Base-by-base conservation (phyloP, 148 eudicot species). In the Diospyros lotus region DNA sequence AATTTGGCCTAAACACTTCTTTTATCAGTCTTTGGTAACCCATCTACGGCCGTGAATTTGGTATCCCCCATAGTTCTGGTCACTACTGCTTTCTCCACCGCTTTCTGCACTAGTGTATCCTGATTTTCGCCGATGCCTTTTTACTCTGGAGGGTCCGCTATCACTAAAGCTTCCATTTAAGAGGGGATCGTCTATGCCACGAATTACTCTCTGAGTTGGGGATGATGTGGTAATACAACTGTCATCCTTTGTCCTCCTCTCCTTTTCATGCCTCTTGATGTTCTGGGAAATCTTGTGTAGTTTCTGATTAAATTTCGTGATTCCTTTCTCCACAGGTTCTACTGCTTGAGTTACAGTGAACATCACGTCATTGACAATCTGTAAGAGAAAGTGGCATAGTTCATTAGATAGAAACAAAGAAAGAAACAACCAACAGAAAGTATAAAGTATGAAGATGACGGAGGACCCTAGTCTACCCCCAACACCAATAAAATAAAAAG, bases 81-180 rank as follows among this genome's bases (percentile, higher is more conserved):
- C 99, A 68, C 81, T 87, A 80, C 97, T 93, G 81, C 98, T 96
- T 82, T 96, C 99, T n/a, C 94, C 93, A 14, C 99, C 99, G 76
- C 99, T 96, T 81, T 91, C 98, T 56, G 86, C 91, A 71, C 99
- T 96, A 2, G 89, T 83, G 76, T 91, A 89, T 0, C 98, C 98
- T 2, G 94, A 82, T 81, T 87, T 96, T 65, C 78, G 76, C 6
- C 91, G 89, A 59, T 91, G 90, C 73, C 76, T 92, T 80, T 89
- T 86, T 71, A 76, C 87, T 81, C 75, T 93, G 5, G 87, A 75
- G 41, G 80, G 73, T 43, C 84, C 92, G 68, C 86, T 88, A 61
- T 93, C 99, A 71, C 99, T 96, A 76, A 82, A 64, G 86, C 99
- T 96, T 50, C 98, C 99, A 69, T 81, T 88, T 51, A 96, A 73